A percentile compares a stretch with the other conserved stretches of the same genome.
Conservation (phyloP, 495 filamentous ascomycete genomes). For the Aspergillus nidulans region DNA sequence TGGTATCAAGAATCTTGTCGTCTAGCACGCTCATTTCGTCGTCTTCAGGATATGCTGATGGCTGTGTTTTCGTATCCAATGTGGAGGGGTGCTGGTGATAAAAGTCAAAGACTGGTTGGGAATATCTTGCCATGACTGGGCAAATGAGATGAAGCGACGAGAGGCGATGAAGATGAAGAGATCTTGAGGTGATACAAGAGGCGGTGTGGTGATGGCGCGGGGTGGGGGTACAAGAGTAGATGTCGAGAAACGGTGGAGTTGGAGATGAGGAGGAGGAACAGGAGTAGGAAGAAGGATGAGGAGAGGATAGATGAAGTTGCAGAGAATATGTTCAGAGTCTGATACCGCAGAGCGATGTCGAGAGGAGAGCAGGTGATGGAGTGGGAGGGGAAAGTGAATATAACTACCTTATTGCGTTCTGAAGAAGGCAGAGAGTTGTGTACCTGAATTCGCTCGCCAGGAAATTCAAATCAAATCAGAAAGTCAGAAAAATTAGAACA, state of each 20-base stretch:
- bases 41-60: conserved; percentile 65
- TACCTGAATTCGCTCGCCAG: conserved; percentile 9
- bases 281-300: conserved; percentile 11
- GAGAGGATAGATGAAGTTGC: conserved; percentile 5
- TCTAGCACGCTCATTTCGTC: conserved; percentile 80
- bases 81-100: conserved; percentile 59
- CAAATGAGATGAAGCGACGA: conserved; percentile 23
- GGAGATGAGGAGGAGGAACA: conserved; percentile 9
- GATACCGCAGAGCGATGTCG: conserved; percentile 15
- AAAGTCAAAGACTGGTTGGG: conserved; percentile 49
- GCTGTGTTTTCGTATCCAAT: conserved; percentile 58
- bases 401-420: conserved; percentile 11
- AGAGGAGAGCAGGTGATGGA: conserved; percentile 21
- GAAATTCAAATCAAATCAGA: conserved; percentile 5
- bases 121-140: conserved; percentile 41
- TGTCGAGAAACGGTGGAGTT: conserved; percentile 23
- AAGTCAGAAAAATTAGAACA: not conserved
- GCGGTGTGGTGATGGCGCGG: conserved; percentile 19
- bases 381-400: conserved; percentile 24
- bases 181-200: conserved; percentile 7
- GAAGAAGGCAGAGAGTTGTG: conserved; percentile 7
- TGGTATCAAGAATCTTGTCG: conserved; percentile 75
- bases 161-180: conserved; percentile 18
- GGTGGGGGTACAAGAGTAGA: conserved; percentile 8
- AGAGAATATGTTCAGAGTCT: conserved; percentile 16